Percentiles rank a stretch among this genome's conserved stretches.
Conservation (phyloP, 148 eudicot genomes). For the Amaranthus palmeri region DNA sequence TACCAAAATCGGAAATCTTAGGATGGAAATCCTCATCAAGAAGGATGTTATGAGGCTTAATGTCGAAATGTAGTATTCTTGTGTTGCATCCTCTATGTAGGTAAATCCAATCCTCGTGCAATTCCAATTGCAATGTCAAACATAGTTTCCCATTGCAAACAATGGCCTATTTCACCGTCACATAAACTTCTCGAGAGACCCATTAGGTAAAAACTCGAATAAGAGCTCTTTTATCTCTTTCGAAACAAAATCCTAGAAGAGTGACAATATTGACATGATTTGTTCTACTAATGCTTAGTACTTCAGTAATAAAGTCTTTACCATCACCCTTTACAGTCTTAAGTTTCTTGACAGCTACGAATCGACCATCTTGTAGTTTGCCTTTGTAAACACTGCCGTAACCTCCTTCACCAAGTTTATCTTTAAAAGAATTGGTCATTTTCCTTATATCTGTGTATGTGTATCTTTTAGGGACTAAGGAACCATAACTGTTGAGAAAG, state of each 20-base stretch:
- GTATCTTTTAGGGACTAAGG: not conserved
- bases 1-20: constrained; percentile 20
- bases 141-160: not conserved
- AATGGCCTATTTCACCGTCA: not conserved
- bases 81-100: not conserved
- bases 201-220: not conserved
- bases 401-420: not conserved
- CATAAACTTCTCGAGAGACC: constrained; percentile 2
- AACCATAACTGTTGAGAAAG: not conserved
- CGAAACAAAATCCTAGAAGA: not conserved
- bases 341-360: not conserved
- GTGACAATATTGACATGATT: not conserved
- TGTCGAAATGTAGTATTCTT: not conserved
- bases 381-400: not conserved
- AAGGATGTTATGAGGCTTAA: constrained; percentile 18
- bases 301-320: not conserved
- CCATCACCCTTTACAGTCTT: not conserved
- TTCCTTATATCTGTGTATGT: not conserved
- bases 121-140: not conserved
- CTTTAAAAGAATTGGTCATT: not conserved
- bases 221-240: not conserved
- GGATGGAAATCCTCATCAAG: constrained; percentile 14
- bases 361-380: not conserved
- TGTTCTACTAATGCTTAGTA: not conserved
- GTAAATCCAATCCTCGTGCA: not conserved